phyloP scores from a whole-genome alignment of 495 filamentous ascomycete species.

The Rhypophila decipiens region DNA sequence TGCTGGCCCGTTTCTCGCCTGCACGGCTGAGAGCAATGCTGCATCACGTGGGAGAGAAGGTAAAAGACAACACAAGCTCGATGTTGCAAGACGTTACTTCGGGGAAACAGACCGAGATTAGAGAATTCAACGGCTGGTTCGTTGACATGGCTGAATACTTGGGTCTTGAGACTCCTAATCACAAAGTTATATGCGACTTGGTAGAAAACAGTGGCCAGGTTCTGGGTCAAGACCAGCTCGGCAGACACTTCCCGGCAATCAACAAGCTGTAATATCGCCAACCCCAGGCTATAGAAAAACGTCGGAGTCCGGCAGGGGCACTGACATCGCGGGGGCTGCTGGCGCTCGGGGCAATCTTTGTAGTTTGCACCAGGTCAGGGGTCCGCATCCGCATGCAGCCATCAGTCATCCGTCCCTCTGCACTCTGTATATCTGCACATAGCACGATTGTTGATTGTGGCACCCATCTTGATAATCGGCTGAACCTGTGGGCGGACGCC shows the following conservation, averaged over 20 bases:
- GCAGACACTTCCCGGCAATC: conserved; percentile 1
- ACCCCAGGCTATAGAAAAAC: background rate
- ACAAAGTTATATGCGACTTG: conserved; percentile 23
- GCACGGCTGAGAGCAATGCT: conserved; percentile 20
- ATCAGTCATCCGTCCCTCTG: too few species aligned
- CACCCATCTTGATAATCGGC: too few species aligned
- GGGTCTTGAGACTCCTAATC: conserved; percentile 14
- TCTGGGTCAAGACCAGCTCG: conserved; percentile 1
- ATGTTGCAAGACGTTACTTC: conserved; percentile 71
- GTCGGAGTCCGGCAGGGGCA: conserved; percentile 3
- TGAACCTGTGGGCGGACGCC: too few species aligned
- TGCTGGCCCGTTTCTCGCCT: conserved; percentile 30
- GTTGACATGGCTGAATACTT: conserved; percentile 33
- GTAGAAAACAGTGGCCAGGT: conserved; percentile 21
- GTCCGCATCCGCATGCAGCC: too few species aligned
- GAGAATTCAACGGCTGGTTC: conserved; percentile 82
- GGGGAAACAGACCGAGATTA: conserved; percentile 64
- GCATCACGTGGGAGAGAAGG: conserved; percentile 47
- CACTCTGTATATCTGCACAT: too few species aligned
- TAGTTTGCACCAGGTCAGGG: too few species aligned
- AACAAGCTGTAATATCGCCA: background rate
- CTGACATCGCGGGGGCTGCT: conserved; percentile 1
- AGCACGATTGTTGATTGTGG: too few species aligned
- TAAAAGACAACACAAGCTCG: conserved; percentile 58
- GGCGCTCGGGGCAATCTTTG: background rate